These are phyloP conservation scores for Serendipita sp. DNA, from an alignment of 768 basidiomycete species.

Conservation along the genomic window DNA sequence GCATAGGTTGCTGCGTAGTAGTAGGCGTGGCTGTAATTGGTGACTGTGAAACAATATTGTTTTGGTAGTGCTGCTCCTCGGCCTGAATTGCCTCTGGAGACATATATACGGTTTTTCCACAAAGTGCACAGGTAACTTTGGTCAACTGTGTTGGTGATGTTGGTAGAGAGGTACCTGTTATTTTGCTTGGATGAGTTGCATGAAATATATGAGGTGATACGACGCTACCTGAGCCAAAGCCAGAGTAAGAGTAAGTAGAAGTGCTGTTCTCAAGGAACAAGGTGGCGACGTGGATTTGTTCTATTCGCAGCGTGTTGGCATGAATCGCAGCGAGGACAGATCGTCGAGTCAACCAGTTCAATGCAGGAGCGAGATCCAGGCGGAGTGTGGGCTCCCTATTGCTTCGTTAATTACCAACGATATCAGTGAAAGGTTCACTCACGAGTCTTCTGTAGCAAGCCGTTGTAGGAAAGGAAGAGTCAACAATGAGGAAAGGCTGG, in stretches of 20 bases:
- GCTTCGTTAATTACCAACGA: slow-evolving; percentile 10
- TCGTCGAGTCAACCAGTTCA: slow-evolving; percentile 87
- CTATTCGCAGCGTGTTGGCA: slow-evolving; percentile 71
- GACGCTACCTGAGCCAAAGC: slow-evolving; percentile 4
- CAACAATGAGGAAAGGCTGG: slow-evolving; percentile 58
- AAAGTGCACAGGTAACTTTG: slow-evolving; percentile 64
- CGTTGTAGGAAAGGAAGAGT: slow-evolving; percentile 65
- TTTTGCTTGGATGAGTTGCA: neutral
- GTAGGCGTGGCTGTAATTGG: neutral
- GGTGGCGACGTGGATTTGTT: slow-evolving; percentile 54
- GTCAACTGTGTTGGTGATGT: slow-evolving; percentile 21
- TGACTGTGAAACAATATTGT: neutral
- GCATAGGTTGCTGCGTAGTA: neutral
- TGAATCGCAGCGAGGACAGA: slow-evolving; percentile 75
- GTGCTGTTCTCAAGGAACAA: slow-evolving; percentile 41
- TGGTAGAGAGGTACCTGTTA: slow-evolving; percentile 28
- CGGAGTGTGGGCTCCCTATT: slow-evolving; percentile 78
- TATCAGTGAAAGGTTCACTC: slow-evolving; percentile 18
- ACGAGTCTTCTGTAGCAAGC: slow-evolving; percentile 72
- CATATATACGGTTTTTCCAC: slow-evolving; percentile 40
- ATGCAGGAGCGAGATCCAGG: slow-evolving; percentile 81
- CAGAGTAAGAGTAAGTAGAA: slow-evolving; percentile 24
- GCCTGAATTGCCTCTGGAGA: slow-evolving; percentile 14
- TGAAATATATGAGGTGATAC: neutral
- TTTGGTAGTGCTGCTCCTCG: neutral